A percentile compares a stretch with the other conserved stretches of the same genome.
These are phyloP conservation scores for Hortiboletus flavorubellus DNA, from an alignment of 768 basidiomycete species.

Conservation along the genomic window DNA sequence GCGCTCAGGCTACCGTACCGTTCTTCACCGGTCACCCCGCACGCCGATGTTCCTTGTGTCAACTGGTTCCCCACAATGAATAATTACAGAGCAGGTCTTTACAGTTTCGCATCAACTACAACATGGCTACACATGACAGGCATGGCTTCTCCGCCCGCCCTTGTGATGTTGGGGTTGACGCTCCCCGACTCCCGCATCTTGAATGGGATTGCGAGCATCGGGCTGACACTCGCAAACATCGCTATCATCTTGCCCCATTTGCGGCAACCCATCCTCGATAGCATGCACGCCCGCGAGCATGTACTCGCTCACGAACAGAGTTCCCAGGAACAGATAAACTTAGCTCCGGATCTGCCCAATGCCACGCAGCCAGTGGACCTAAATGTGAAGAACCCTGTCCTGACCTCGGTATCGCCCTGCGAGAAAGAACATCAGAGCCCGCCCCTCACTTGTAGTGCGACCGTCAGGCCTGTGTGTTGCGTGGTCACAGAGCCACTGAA, in stretches of 20 bases:
- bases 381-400: background rate
- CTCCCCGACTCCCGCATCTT: constrained; percentile 29
- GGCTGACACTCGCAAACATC: constrained; percentile 25
- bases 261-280: constrained; percentile 21
- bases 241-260: constrained; percentile 22
- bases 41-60: constrained; percentile 3
- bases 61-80: constrained; percentile 16
- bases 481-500: background rate
- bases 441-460: background rate
- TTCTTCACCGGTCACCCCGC: background rate
- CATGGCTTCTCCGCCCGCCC: constrained; percentile 23
- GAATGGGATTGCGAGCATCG: constrained; percentile 22
- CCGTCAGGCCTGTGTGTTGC: background rate
- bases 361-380: background rate
- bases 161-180: constrained; percentile 22
- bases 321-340: background rate
- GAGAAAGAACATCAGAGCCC: background rate
- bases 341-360: background rate
- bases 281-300: background rate
- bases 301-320: background rate
- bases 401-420: background rate
- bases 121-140: constrained; percentile 22
- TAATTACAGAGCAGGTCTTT: constrained; percentile 27
- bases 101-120: constrained; percentile 20
- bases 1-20: background rate